Evolutionary conservation across 768 basidiomycete genomes (phyloP), one percentile per base, ranked within the genome.

Genomic region (Hirschioporus abietinus): DNA sequence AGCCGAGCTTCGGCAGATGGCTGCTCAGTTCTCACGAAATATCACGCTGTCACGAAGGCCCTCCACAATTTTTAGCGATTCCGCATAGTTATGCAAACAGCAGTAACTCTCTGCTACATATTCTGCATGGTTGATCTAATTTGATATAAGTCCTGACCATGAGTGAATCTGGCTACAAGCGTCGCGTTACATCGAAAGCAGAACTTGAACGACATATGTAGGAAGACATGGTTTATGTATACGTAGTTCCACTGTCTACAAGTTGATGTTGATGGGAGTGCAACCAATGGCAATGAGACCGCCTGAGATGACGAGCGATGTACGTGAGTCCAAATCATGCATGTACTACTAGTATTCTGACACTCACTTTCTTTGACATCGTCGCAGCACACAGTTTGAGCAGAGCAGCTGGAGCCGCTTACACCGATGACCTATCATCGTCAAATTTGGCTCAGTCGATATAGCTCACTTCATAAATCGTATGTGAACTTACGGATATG

Each of bases 221-320:
- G 35, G 35, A 36, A 36, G 35, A 36, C 35, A 36, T 36, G 15
- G 42, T 12, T 1, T 5, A 52, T 20, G 42, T 15, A 52, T 15
- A 5, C 42, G 12, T 15, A 3, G 8, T 30, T 30, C 30, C 30
- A 30, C 30, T 9, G 25, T 59, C 25, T 59, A 59, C n/a, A 61
- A 23, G 9, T 25, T 18, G 23, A 61, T 61, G 30, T 61, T 61
- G 17, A 61, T 34, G 23, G 60, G 60, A 34, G 60, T 61, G 60
- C 60, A 61, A 15, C 60, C 60, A 61, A 61, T 61, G 15, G 60
- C 60, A 34, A 61, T 34, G 60, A 61, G 25, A 2, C 60, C 60
- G 23, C 20, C 60, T 25, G 60, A 20, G 20, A 61, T 61, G 4
- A 61, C 2, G 20, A 59, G 58, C 30, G 30, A 30, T 30, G 30